phyloP scores from a whole-genome alignment of 345 rosid species.

The Pistacia vera region DNA sequence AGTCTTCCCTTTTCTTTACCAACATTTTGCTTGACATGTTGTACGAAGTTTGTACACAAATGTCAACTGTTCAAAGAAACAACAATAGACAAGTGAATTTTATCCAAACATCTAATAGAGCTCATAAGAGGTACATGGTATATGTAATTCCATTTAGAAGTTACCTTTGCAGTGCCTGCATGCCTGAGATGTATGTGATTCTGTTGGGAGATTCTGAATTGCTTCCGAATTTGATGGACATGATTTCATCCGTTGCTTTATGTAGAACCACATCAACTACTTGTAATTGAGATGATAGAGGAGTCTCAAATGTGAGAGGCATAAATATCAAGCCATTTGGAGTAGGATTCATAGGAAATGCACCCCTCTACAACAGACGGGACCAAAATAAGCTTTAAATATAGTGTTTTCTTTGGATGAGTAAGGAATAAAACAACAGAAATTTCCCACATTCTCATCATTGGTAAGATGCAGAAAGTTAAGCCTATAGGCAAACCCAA shows the following conservation, averaged over 20 bases:
- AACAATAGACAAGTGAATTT: neutral
- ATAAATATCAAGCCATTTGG: constrained; percentile 74
- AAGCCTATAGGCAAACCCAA: neutral
- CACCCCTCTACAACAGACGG: constrained; percentile 70
- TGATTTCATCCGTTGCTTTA: constrained; percentile 92
- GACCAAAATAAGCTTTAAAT: constrained; percentile 19
- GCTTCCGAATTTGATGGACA: constrained; percentile 56
- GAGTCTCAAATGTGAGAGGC: constrained; percentile 70
- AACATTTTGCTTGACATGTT: neutral
- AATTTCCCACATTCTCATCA: neutral
- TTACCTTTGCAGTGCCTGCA: constrained; percentile 81
- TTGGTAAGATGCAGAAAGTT: neutral
- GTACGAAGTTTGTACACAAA: neutral
- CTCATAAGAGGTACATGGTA: neutral
- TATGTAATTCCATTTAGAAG: constrained; percentile 1
- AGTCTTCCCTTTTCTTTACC: too few relatives aligned
- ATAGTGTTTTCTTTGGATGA: neutral
- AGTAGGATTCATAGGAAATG: constrained; percentile 78
- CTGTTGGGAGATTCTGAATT: constrained; percentile 37
- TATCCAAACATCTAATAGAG: neutral
- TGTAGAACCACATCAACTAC: constrained; percentile 75
- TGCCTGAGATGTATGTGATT: constrained; percentile 65
- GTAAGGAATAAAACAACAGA: neutral
- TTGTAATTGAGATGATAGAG: constrained; percentile 68
- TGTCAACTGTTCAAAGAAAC: neutral